Evolutionary conservation across 2,329 filamentous ascomycete species (phyloP).

Genomic region (Penicillium hordei): DNA sequence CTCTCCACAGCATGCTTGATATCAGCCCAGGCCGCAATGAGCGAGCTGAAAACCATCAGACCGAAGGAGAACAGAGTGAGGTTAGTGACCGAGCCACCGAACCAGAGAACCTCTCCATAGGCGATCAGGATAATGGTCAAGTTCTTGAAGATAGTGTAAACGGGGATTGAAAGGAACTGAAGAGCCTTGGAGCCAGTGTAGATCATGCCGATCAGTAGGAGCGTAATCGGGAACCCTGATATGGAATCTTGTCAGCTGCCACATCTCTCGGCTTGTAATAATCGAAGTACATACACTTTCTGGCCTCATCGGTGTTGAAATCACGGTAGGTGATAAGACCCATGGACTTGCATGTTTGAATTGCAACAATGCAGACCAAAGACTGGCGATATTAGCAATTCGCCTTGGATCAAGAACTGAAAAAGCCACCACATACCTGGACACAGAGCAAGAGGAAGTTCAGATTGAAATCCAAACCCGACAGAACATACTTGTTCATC

Average conservation of each 20-base stretch:
- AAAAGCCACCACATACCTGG: conserved; percentile 65
- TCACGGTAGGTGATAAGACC: conserved; percentile 79
- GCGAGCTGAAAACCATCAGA: conserved; percentile 90
- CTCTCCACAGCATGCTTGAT: conserved; percentile 79
- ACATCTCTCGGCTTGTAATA: neutral
- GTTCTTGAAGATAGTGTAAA: conserved; percentile 99
- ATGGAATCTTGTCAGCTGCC: neutral
- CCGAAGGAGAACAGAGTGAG: conserved; percentile 91
- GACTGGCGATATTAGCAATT: conserved; percentile 57
- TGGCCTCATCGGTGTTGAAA: conserved; percentile 87
- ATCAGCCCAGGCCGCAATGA: conserved; percentile 96
- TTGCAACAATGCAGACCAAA: conserved; percentile 81
- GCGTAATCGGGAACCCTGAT: conserved; percentile 90
- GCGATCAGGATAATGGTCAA: conserved; percentile 98
- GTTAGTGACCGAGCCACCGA: conserved; percentile 85
- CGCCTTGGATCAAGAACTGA: neutral
- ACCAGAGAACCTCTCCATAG: conserved; percentile 98
- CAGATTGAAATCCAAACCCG: conserved; percentile 85
- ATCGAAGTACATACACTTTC: conserved; percentile 68
- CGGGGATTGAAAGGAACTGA: conserved; percentile 93
- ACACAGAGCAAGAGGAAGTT: conserved; percentile 93
- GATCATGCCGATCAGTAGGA: conserved; percentile 98
- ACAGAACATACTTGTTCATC: conserved; percentile 99
- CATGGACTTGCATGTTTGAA: conserved; percentile 75
- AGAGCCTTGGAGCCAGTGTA: conserved; percentile 96